phyloP scores from a whole-genome alignment of 2,329 filamentous ascomycete species.

The Beauveria varroae region DNA sequence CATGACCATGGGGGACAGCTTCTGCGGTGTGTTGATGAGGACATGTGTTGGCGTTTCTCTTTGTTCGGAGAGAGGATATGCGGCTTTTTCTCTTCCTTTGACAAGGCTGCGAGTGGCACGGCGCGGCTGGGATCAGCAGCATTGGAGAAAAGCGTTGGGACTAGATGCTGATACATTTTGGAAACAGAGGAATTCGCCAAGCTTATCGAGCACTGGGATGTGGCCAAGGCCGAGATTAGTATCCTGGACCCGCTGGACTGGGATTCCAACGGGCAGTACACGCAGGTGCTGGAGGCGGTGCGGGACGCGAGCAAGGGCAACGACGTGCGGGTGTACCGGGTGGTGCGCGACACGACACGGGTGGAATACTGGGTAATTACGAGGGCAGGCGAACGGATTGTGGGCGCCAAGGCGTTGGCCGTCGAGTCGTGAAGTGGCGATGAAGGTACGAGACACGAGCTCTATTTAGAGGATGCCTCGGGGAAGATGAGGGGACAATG shows the following conservation, averaged over 20 bases:
- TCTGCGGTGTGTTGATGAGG: no score
- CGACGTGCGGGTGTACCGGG: slow-evolving; percentile 68
- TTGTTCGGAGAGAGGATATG: no score
- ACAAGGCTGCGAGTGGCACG: no score
- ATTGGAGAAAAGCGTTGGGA: no score
- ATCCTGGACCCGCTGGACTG: slow-evolving; percentile 64
- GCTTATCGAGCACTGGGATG: slow-evolving; percentile 53
- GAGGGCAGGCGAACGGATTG: slow-evolving; percentile 53
- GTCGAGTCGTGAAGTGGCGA: slow-evolving; percentile 45
- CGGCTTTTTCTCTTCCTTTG: background rate
- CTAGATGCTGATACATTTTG: background rate
- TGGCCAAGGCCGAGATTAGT: slow-evolving; percentile 49
- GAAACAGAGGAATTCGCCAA: slow-evolving; percentile 58
- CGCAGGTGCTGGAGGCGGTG: slow-evolving; percentile 60
- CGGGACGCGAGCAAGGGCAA: slow-evolving; percentile 53
- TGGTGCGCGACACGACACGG: slow-evolving; percentile 54
- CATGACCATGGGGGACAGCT: no score
- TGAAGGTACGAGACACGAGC: background rate
- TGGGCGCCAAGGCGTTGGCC: slow-evolving; percentile 71
- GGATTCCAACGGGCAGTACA: slow-evolving; percentile 66
- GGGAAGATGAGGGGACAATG: no score
- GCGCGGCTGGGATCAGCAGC: no score
- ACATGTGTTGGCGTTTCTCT: no score
- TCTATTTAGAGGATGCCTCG: no score
- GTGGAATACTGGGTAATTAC: slow-evolving; percentile 75